Percentiles rank a stretch among this genome's conserved stretches.
phyloP scores from a whole-genome alignment of 139 green algal species.

The Bryopsis sp. region DNA sequence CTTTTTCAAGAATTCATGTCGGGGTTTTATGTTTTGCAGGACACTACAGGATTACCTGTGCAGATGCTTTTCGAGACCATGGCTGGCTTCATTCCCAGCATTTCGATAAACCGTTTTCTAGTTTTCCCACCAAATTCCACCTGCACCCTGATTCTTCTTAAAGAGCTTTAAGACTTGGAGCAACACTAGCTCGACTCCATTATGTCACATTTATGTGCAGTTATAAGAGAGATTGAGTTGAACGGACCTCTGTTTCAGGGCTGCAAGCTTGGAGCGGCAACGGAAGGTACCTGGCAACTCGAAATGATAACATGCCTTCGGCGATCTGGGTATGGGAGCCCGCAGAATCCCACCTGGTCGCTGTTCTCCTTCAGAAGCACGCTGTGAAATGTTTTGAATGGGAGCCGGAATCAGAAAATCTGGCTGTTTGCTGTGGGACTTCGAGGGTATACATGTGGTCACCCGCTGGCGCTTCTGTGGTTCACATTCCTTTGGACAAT shows the following conservation, averaged over 20 bases:
- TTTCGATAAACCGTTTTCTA: too few relatives aligned
- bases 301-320: constrained; percentile 59
- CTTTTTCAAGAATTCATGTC: too few relatives aligned
- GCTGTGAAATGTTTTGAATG: constrained; percentile 43
- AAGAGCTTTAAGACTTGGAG: too few relatives aligned
- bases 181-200: too few relatives aligned
- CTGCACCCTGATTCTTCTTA: too few relatives aligned
- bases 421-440: constrained; percentile 44
- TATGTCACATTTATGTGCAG: not conserved
- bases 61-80: too few relatives aligned
- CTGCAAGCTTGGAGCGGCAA: constrained; percentile 49
- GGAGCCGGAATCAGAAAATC: constrained; percentile 36
- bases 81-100: too few relatives aligned
- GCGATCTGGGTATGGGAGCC: constrained; percentile 77
- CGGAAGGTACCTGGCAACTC: constrained; percentile 56
- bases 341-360: constrained; percentile 38
- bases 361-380: constrained; percentile 54
- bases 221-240: not conserved
- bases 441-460: constrained; percentile 73
- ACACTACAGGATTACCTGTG: too few relatives aligned
- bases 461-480: constrained; percentile 61
- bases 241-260: constrained; percentile 33
- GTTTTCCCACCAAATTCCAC: too few relatives aligned
- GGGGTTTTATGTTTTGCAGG: too few relatives aligned
- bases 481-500: constrained; percentile 59